Percentiles rank a stretch among this genome's conserved stretches.
Evolutionary conservation across 192 early-diverging fungal species (phyloP).

Genomic region (Obelidium mucronatum): DNA sequence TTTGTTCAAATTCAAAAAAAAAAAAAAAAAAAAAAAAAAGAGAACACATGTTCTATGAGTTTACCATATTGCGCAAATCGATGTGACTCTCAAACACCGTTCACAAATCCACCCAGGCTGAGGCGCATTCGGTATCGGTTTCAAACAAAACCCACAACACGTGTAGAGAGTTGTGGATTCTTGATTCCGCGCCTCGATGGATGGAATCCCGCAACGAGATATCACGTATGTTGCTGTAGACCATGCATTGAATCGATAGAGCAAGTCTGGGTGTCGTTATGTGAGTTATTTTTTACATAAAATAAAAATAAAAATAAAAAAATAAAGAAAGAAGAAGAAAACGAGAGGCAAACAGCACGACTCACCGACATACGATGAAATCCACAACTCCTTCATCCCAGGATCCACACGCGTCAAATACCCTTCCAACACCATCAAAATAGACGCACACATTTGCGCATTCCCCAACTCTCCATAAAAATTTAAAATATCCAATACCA

Average conservation of each 20-base stretch:
- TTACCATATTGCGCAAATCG: conserved; percentile 76
- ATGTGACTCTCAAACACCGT: conserved; percentile 67
- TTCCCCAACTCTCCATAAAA: conserved; percentile 82
- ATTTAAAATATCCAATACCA: conserved; percentile 66
- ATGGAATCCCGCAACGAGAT: conserved; percentile 54
- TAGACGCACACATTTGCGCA: conserved; percentile 81
- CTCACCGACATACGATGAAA: conserved; percentile 73
- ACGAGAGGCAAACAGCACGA: not conserved
- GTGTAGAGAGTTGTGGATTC: conserved; percentile 78
- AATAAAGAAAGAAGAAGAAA: not conserved
- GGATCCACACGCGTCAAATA: conserved; percentile 35
- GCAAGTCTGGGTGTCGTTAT: conserved; percentile 57
- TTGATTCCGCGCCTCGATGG: conserved; percentile 60
- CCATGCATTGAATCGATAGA: conserved; percentile 77
- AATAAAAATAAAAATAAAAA: not conserved
- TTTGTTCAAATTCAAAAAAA: too few relatives aligned
- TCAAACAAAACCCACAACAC: conserved; percentile 71
- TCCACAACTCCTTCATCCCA: conserved; percentile 70
- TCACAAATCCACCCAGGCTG: conserved; percentile 73
- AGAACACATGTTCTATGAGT: too few relatives aligned
- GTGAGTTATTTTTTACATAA: not conserved
- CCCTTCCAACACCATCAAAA: conserved; percentile 64
- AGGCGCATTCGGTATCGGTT: conserved; percentile 56
- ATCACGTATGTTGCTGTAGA: conserved; percentile 68
- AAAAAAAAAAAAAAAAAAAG: too few relatives aligned